A percentile compares a stretch with the other conserved stretches of the same genome.
phyloP scores from a whole-genome alignment of 805 yeast species.

The Huiozyma sinensis region DNA sequence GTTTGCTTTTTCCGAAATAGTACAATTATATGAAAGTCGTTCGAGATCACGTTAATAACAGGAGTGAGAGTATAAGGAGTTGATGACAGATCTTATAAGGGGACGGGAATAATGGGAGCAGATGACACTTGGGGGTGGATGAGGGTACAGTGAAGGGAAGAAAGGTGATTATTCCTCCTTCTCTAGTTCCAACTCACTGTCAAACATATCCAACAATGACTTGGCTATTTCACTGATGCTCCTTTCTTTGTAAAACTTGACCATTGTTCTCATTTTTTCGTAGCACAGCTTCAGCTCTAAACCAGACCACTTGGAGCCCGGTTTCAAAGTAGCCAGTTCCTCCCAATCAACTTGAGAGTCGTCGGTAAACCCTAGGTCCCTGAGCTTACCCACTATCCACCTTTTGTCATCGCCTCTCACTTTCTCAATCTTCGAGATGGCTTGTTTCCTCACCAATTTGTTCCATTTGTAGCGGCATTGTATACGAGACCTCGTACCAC shows the following conservation, averaged over 20 bases:
- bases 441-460: constrained; percentile 57
- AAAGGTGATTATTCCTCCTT: neutral
- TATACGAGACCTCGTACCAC: constrained; percentile 78
- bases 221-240: constrained; percentile 28
- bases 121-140: neutral
- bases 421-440: constrained; percentile 32
- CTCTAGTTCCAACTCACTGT: neutral
- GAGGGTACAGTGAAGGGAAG: no score
- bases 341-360: constrained; percentile 46
- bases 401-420: constrained; percentile 39
- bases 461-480: constrained; percentile 96
- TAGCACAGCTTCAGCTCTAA: constrained; percentile 52
- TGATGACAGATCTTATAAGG: neutral
- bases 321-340: constrained; percentile 37
- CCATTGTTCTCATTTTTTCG: constrained; percentile 44
- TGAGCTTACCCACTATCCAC: constrained; percentile 39
- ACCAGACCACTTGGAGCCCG: constrained; percentile 43
- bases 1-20: neutral
- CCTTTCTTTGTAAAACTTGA: constrained; percentile 39
- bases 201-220: constrained; percentile 2
- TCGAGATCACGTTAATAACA: neutral
- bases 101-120: neutral
- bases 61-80: neutral
- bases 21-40: neutral
- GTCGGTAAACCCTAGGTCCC: constrained; percentile 33